Conservation (phyloP, 345 rosid genomes). For the Cardamine occulta region DNA sequence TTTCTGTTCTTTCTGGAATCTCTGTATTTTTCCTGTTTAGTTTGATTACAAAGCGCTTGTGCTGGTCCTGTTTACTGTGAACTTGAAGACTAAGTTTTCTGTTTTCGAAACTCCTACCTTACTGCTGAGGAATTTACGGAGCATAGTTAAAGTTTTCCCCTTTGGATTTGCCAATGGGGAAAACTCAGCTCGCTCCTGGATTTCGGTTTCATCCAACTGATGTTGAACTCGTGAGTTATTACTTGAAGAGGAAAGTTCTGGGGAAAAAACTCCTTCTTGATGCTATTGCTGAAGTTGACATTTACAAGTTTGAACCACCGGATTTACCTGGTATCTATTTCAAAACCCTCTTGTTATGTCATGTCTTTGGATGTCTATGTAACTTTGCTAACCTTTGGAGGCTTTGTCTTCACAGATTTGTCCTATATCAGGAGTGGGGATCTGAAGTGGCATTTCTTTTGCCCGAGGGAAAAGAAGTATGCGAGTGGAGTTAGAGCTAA, state of each 20-base stretch:
- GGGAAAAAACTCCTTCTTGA: conserved; percentile 51
- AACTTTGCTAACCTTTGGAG: neutral
- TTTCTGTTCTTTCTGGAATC: conserved; percentile 7
- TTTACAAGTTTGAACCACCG: conserved; percentile 71
- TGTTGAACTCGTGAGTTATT: conserved; percentile 66
- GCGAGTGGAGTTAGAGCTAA: conserved; percentile 55
- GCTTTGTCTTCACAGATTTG: conserved; percentile 33
- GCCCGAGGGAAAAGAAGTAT: conserved; percentile 74
- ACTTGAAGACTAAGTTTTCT: conserved; percentile 1
- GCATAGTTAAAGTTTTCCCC: conserved; percentile 40
- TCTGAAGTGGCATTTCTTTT: conserved; percentile 84
- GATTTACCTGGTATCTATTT: conserved; percentile 53
- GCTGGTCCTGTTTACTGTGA: conserved; percentile 24
- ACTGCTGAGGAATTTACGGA: conserved; percentile 24
- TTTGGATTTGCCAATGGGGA: conserved; percentile 51
- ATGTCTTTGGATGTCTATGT: neutral
- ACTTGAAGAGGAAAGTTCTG: conserved; percentile 67
- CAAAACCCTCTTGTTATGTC: neutral
- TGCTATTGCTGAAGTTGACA: conserved; percentile 65
- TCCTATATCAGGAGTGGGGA: conserved; percentile 56
- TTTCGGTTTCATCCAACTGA: conserved; percentile 86
- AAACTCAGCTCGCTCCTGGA: conserved; percentile 57
- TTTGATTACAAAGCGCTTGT: conserved; percentile 14
- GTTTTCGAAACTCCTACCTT: conserved; percentile 1
- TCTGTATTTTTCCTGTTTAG: neutral